Evolutionary conservation across 129 eudicot species (phyloP).

Genomic region (Tagetes patula): DNA sequence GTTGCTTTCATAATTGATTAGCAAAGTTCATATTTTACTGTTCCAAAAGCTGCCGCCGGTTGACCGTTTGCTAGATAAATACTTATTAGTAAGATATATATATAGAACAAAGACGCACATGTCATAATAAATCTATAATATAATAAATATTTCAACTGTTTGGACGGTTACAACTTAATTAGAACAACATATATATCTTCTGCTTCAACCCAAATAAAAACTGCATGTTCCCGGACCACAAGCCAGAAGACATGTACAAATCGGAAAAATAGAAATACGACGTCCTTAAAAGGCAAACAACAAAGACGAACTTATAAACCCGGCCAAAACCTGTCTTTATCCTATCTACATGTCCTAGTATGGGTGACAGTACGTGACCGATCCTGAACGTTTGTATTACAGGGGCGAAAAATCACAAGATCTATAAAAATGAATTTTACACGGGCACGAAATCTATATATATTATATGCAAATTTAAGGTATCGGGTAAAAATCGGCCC

Average conservation of each 20-base stretch:
- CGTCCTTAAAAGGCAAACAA: background rate
- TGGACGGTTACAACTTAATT: background rate
- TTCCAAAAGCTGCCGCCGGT: slow-evolving; percentile 16
- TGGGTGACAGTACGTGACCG: no score
- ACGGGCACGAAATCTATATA: no score
- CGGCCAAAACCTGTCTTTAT: background rate
- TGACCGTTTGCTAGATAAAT: no score
- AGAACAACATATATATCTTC: no score
- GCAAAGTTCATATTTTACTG: background rate
- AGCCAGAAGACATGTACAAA: background rate
- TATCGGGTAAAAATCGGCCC: no score
- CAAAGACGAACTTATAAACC: no score
- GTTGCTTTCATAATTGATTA: background rate
- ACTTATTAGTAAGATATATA: background rate
- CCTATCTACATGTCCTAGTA: background rate
- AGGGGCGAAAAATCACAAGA: no score
- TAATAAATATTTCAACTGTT: background rate
- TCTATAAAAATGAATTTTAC: no score
- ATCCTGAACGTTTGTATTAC: no score
- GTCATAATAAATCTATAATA: background rate
- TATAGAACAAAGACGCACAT: background rate
- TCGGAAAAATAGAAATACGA: background rate
- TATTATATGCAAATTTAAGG: no score
- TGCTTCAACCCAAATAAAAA: background rate
- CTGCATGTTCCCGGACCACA: background rate